Evolutionary conservation across 2,329 filamentous ascomycete species (phyloP).

Genomic region (Coniochaeta sp.): DNA sequence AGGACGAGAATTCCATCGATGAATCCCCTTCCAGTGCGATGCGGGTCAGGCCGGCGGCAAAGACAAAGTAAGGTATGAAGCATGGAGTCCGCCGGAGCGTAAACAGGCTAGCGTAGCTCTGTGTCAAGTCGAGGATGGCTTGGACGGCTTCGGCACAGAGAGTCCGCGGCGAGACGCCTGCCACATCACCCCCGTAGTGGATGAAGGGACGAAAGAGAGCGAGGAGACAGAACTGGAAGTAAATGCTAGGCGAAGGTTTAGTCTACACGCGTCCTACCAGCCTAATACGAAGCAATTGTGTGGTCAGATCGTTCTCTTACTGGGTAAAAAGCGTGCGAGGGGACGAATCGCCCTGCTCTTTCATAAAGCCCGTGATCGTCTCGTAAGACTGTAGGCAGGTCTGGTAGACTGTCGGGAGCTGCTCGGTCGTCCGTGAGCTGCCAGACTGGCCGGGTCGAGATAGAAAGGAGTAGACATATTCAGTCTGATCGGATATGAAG

Average conservation of each 20-base stretch:
- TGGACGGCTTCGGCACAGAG: slow-evolving; percentile 23
- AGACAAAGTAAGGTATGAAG: slow-evolving; percentile 22
- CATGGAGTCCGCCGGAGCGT: slow-evolving; percentile 21
- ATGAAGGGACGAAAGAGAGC: slow-evolving; percentile 5
- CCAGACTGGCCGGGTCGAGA: not conserved
- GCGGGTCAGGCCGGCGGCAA: slow-evolving; percentile 7
- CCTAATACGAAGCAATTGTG: not conserved
- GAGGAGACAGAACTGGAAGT: slow-evolving; percentile 6
- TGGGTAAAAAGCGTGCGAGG: slow-evolving; percentile 4
- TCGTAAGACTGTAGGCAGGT: slow-evolving; percentile 5
- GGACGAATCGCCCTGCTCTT: not conserved
- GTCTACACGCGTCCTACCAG: not conserved
- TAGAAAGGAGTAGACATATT: slow-evolving; percentile 2
- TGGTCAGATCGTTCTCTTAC: slow-evolving; percentile 4
- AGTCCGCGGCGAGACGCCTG: slow-evolving; percentile 13
- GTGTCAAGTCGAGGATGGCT: slow-evolving; percentile 22
- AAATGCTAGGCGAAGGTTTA: slow-evolving; percentile 2
- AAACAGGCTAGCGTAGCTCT: slow-evolving; percentile 21
- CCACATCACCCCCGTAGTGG: not conserved
- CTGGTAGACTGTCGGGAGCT: slow-evolving; percentile 1
- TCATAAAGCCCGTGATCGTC: not conserved
- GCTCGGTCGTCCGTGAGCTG: not conserved
- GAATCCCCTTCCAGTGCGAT: not conserved
- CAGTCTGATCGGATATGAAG: slow-evolving; percentile 2
- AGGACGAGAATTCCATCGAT: not conserved